Evolutionary conservation across 2,329 filamentous ascomycete species (phyloP), one percentile per base, ranked within the genome.

Genomic region (Fusarium annulatum): DNA sequence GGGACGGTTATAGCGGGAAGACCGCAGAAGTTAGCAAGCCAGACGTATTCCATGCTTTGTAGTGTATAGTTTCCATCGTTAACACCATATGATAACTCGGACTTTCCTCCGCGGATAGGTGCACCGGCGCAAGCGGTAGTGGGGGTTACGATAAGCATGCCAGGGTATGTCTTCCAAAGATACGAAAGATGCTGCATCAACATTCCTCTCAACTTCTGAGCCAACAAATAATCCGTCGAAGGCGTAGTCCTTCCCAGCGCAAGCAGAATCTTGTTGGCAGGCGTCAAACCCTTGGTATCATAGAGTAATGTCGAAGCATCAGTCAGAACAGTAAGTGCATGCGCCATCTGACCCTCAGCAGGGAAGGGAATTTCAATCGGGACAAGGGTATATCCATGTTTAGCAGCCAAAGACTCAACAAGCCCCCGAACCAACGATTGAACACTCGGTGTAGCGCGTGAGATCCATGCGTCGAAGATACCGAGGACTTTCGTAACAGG

Each of bases 281-380:
- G 82, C 0, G 90, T 89, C 43, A 92, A 84, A 30, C 86, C 84
- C 9, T 80, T 76, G 2, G 86, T 82, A 19, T 90, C 80, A 7
- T 84, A 67, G 81, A 88, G 75, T 21, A 87, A 73, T 2, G 85
- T 84, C 3, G 85, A 82, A 2, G 81, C 86, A 46, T 95, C 93
- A 12, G 88, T 87, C 60, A 95, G 88, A 69, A 95, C 93, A 1
- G 93, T 94, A 69, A 95, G 81, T 28, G 91, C 91, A 80, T 95
- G 93, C 0, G 93, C 92, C 26, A 89, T 86, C 80, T 94, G 92
- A 28, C 91, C 92, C 75, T 93, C 88, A 16, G 85, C 78, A 2
- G 90, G 74, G 33, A 89, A 85, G 0, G 91, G 90, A 55, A 92
- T 87, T 8, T 84, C 83, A 67, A 92, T 88, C 41, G 88, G 84